Base-by-base conservation (phyloP, 192 early-diverging fungal genomes). In the Coemansia sp. region DNA sequence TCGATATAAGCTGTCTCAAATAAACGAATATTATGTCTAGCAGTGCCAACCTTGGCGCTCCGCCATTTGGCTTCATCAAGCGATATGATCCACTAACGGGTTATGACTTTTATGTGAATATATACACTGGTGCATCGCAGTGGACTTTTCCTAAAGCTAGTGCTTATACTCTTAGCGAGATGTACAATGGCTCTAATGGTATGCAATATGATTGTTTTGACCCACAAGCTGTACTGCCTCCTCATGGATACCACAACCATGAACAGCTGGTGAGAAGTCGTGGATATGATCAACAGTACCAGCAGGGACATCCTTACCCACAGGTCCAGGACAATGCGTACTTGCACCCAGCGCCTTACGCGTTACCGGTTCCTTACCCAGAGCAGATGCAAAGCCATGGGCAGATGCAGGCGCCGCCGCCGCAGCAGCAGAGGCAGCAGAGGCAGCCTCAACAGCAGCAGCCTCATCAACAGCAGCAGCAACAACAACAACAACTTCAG, bases 221-320 rank as follows among this genome's bases (percentile, higher is more conserved):
- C 31, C 59, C 59, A 8, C n/a, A 50, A 1, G 30, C 59, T 12
- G 41, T 60, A n/a, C 28, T 41, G 22, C 59, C 59, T 12, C 59
- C 59, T 25, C 59, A 60, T 14, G 59, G 59, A 24, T 60, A 60
- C 27, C 19, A 60, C 26, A 23, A 60, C 16, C 50, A 60, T 50
- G 25, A 28, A 2, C 55, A 56, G 30, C 32, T 32, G 5, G 55
- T 56, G 22, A 56, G 55, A 44, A 44, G 38, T 14, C 38, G 38
- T 44, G 38, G 38, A 44, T 44, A 44, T 44, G 38, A 44, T 44
- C 38, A 44, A 16, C 38, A 44, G 38, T 44, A 44, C 38, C 12
- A 44, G 38, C 38, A 44, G 38, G 16, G 38, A 3, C 38, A 44
- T 14, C 38, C 38, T 9, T 44, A 44, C 16, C 14, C 38, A 3